Conservation (phyloP, 495 filamentous ascomycete species). For the Lichenothelia convexa region DNA sequence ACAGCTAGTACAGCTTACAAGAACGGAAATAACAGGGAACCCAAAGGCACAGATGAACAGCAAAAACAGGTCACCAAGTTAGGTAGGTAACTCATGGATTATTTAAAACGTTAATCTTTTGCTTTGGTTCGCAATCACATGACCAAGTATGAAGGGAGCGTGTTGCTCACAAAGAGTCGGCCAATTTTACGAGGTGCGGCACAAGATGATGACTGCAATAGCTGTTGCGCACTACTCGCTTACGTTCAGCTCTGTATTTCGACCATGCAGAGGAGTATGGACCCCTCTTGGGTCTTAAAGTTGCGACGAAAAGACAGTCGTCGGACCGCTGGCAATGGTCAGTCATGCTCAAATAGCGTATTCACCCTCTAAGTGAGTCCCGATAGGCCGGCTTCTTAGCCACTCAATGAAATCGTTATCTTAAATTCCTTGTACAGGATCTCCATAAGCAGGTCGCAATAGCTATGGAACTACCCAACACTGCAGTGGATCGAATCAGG, state of each 20-base stretch:
- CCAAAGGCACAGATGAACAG: too few species aligned
- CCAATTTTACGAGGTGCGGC: slow-evolving; percentile 67
- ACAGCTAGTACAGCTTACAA: too few species aligned
- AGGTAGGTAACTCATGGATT: too few species aligned
- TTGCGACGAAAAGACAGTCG: slow-evolving; percentile 59
- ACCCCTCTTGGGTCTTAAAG: slow-evolving; percentile 72
- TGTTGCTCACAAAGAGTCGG: slow-evolving; percentile 82
- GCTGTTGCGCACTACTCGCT: slow-evolving; percentile 2
- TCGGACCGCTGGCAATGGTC: slow-evolving; percentile 59
- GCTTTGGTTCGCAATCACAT: too few species aligned
- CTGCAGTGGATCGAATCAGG: slow-evolving; percentile 43
- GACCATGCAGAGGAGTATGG: slow-evolving; percentile 80
- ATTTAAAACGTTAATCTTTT: too few species aligned
- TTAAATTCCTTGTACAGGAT: slow-evolving; percentile 85
- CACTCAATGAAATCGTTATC: slow-evolving; percentile 74
- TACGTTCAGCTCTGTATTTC: slow-evolving; percentile 52
- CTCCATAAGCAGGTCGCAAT: slow-evolving; percentile 79
- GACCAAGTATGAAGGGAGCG: slow-evolving; percentile 71
- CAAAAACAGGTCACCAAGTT: too few species aligned
- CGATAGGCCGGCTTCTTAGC: slow-evolving; percentile 78
- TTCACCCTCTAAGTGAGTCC: slow-evolving; percentile 32
- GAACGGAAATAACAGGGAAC: too few species aligned
- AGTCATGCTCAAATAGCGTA: not conserved
- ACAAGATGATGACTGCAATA: not conserved
- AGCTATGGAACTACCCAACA: slow-evolving; percentile 71